A percentile compares a stretch with the other conserved stretches of the same genome.
phyloP scores from a whole-genome alignment of 805 yeast genomes.

The Nematodospora valgi region DNA sequence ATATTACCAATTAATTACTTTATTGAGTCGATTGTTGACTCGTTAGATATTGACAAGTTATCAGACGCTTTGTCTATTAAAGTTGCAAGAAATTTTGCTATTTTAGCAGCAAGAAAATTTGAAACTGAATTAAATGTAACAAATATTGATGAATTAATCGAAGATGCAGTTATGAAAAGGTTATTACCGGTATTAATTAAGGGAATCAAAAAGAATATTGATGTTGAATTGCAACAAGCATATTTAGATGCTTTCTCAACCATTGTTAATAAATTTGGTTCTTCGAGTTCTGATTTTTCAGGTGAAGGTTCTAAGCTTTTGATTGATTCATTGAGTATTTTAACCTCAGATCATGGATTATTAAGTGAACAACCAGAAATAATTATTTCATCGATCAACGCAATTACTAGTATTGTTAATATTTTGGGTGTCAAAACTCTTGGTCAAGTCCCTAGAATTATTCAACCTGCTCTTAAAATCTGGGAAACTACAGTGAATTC shows the following conservation, averaged over 20 bases:
- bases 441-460: slow-evolving; percentile 79
- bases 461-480: slow-evolving; percentile 67
- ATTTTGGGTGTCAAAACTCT: slow-evolving; percentile 82
- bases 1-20: slow-evolving; percentile 75
- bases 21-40: slow-evolving; percentile 52
- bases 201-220: slow-evolving; percentile 32
- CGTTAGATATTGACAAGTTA: slow-evolving; percentile 28
- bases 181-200: slow-evolving; percentile 49
- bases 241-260: slow-evolving; percentile 65
- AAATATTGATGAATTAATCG: slow-evolving; percentile 38
- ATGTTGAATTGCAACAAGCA: slow-evolving; percentile 59
- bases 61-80: slow-evolving; percentile 42
- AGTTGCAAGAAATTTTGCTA: slow-evolving; percentile 59
- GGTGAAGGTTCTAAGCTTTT: slow-evolving; percentile 45
- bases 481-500: slow-evolving; percentile 42
- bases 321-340: slow-evolving; percentile 45
- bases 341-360: slow-evolving; percentile 52
- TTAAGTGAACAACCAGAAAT: slow-evolving; percentile 56
- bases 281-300: slow-evolving; percentile 18
- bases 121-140: slow-evolving; percentile 57
- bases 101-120: slow-evolving; percentile 64
- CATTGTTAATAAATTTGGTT: slow-evolving; percentile 61
- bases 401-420: slow-evolving; percentile 65
- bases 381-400: slow-evolving; percentile 68
- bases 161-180: slow-evolving; percentile 48